Evolutionary conservation across 2,329 filamentous ascomycete genomes (phyloP), one percentile per base, ranked within the genome.

Genomic region (Diaporthe sp.): DNA sequence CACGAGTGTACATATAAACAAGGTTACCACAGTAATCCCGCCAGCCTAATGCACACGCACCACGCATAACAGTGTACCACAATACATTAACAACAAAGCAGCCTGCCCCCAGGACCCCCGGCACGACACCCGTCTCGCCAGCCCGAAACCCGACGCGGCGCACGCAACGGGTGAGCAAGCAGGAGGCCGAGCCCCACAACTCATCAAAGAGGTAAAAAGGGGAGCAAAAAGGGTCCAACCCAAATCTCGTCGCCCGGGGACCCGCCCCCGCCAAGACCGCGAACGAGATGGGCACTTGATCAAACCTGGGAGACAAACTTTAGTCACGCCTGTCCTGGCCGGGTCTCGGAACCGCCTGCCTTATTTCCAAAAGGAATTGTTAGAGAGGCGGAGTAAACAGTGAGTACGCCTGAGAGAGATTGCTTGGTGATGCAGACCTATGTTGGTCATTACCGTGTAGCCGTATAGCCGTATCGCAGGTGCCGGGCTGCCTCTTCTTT

Each of bases 131-230:
- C 47, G 42, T 50, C 61, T 50, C 12, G 32, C 42, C 42, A 37
- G 44, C 13, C 63, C 63, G 63, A 68, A 39, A 37, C 63, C 44
- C 47, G 63, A 53, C n/a, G 61, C 42, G 44, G 63, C 63, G 63
- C 63, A 53, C n/a, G 47, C 44, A 53, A 68, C 44, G 63, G 22
- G 22, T 17, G 39, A 42, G 25, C n/a, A 27, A 19, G 37, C 13
- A 22, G 37, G 37, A 22, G 8, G 61, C n/a, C 22, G 30, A n/a
- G 56, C 37, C 47, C 70, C 70, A 71, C 70, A 63, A 27, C 44
- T 63, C 56, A 71, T 71, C 70, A 71, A 71, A 71, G 25, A 61
- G 27, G 55, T 17, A 19, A 68, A 68, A 68, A 68, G 63, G 63
- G 63, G 63, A 68, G 47, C 44, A 68, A 19, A 32, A 58, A 37